These are phyloP conservation scores for Glycyrrhiza uralensis DNA, from an alignment of 306 rosid genomes.

Conservation along the genomic window DNA sequence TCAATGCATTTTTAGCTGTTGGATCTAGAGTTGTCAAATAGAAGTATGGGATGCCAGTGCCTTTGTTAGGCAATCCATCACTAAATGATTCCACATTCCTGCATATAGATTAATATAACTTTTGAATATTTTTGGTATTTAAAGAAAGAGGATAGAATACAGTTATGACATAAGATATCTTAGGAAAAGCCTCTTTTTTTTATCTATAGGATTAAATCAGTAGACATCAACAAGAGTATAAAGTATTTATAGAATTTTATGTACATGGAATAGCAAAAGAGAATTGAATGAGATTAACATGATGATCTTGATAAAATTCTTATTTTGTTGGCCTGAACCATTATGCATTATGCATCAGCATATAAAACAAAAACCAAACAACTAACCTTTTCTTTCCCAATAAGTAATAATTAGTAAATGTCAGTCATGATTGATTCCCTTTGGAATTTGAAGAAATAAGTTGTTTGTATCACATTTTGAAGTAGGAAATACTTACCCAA, in stretches of 20 bases:
- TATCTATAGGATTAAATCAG: too few species aligned
- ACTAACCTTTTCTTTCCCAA: too few species aligned
- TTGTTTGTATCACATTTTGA: too few species aligned
- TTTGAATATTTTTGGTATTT: too few species aligned
- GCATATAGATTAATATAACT: too few species aligned
- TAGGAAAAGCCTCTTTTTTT: too few species aligned
- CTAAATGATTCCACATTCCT: slow-evolving; percentile 92
- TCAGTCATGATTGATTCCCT: too few species aligned
- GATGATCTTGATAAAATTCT: background rate
- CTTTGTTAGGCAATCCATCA: slow-evolving; percentile 67
- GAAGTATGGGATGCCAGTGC: slow-evolving; percentile 81
- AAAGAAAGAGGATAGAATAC: too few species aligned
- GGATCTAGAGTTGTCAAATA: slow-evolving; percentile 92
- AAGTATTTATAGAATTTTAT: background rate
- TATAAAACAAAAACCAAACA: background rate
- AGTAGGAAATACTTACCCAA: slow-evolving; percentile 58
- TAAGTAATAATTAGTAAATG: too few species aligned
- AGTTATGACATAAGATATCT: too few species aligned
- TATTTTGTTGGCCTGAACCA: background rate
- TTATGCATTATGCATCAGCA: background rate
- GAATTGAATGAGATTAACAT: background rate
- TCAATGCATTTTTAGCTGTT: slow-evolving; percentile 61
- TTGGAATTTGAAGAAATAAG: too few species aligned
- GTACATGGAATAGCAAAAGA: background rate
- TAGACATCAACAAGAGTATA: background rate